Base-by-base conservation (phyloP, 1,284 basidiomycete genomes). In the Neotropicomus parvogracilis region DNA sequence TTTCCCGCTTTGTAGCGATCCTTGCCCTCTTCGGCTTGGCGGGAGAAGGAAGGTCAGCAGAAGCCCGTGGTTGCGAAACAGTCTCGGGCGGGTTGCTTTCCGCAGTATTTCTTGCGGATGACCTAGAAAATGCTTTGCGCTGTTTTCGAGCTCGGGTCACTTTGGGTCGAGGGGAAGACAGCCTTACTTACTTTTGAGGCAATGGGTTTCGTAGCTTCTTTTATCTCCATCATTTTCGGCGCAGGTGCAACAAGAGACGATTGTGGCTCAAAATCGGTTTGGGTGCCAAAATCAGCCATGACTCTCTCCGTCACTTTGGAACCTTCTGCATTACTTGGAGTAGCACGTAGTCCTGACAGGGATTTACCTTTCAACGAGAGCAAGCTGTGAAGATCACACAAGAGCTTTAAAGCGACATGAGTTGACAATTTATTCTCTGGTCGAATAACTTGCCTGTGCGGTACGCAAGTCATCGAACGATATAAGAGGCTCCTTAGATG, bases 401-500 rank as follows among this genome's bases (percentile, higher is more conserved):
- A 44, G n/a, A 66, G 41, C 64, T 65, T 53, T 13, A 31, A 40
- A 38, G 11, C 4, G 14, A 21, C 19, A 31, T 69, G 11, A 65
- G 53, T 38, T 19, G 19, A 40, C 11, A 16, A 21, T n/a, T 40
- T n/a, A 37, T 44, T 12, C 14, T 9, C 16, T 14, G 21, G 44
- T 24, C n/a, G 16, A 42, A 34, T 12, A 38, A 16, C 62, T 55
- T 56, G 56, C 73, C 59, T 75, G 64, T 36, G 75, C 73, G 2
- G 66, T 64, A 33, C 58, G 63, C 38, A 76, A 55, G 44, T 75
- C 73, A 40, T 77, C 73, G n/a, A 62, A 45, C 3, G 66, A 63
- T 45, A 68, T 56, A 41, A 63, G 46, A 11, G 59, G 51, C 19
- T 55, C 63, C 40, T 46, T 51, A 4, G 51, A 58, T 3, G 55